Percentiles rank a stretch among this genome's conserved stretches.
Conservation (phyloP, 176 grass and related monocot genomes). For the Oryza longistaminata region DNA sequence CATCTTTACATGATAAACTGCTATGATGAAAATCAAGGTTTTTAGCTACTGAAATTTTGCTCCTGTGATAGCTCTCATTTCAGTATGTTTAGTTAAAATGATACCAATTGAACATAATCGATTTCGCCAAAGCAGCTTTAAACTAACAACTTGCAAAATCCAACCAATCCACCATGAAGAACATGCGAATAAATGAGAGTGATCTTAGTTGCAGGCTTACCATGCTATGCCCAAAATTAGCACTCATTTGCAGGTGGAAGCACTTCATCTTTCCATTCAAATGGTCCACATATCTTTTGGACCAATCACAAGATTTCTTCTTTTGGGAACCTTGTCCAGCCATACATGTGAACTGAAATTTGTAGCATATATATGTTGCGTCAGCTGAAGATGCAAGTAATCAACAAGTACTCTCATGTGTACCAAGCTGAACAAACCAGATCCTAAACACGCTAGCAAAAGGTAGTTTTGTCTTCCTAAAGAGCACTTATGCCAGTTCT, state of each 20-base stretch:
- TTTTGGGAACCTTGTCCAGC: conserved; percentile 11
- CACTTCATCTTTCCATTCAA: conserved; percentile 22
- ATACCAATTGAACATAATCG: neutral
- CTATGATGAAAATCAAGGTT: neutral
- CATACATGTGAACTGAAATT: conserved; percentile 2
- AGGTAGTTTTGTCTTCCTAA: neutral
- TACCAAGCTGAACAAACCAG: neutral
- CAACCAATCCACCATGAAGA: conserved; percentile 3
- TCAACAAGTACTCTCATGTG: neutral
- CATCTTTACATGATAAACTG: neutral
- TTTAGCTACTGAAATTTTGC: neutral
- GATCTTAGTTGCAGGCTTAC: neutral
- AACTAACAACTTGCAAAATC: neutral
- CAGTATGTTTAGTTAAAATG: neutral
- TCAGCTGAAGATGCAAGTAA: conserved; percentile 3
- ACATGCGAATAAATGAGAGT: neutral
- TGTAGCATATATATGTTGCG: neutral
- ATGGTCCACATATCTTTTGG: conserved; percentile 1
- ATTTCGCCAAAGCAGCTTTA: neutral
- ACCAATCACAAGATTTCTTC: neutral
- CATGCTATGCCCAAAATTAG: conserved; percentile 33
- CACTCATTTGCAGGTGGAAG: conserved; percentile 29
- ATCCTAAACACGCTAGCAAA: neutral
- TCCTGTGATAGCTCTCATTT: neutral
- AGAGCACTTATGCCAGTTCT: neutral